Evolutionary conservation across 2,329 filamentous ascomycete species (phyloP), one percentile per base, ranked within the genome.

Genomic region (Clarireedia paspali): DNA sequence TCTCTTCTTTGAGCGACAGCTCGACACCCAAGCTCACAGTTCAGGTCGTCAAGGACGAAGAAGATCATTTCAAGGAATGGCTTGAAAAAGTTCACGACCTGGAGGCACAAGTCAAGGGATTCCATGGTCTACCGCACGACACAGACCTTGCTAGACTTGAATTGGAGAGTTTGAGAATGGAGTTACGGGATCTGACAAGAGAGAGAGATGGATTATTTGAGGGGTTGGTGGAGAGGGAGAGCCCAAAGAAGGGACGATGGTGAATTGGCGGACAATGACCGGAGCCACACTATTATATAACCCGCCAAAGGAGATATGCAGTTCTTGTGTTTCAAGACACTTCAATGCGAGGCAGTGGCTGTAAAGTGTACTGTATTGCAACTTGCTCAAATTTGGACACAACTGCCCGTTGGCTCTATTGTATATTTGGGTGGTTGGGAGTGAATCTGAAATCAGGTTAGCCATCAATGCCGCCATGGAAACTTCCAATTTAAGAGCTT

Each of bases 161-260:
- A 67, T 76, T 96, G 27, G 86, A 88, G 61, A 74, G 77, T 30
- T 71, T 91, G 45, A 80, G 87, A 58, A 72, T 74, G 2, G 82
- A 90, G 65, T 73, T 95, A 47, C 76, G 78, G 40, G 72, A 73
- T 9, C 71, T 89, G 51, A 84, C 78, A 27, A 76, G 76, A 60
- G 77, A 78, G 62, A 79, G 91, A 53, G 89, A 96, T 68, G 77
- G 74, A 30, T 75, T 89, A 54, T 95, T 95, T 67, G 89, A 92
- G 67, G 80, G 77, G 2, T 68, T 94, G 47, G 82, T 89, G 2
- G 82, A 84, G 63, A 74, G 77, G 42, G 80, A 82, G 66, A 83
- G 79, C 53, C 81, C 81, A 3, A 67, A 70, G 47, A 75, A 74
- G 59, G 56, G 57, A 2, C 71, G 73, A 56, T 62, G 50, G 54